Evolutionary conservation across 768 basidiomycete species (phyloP).

Genomic region (Lactifluus pinguis): DNA sequence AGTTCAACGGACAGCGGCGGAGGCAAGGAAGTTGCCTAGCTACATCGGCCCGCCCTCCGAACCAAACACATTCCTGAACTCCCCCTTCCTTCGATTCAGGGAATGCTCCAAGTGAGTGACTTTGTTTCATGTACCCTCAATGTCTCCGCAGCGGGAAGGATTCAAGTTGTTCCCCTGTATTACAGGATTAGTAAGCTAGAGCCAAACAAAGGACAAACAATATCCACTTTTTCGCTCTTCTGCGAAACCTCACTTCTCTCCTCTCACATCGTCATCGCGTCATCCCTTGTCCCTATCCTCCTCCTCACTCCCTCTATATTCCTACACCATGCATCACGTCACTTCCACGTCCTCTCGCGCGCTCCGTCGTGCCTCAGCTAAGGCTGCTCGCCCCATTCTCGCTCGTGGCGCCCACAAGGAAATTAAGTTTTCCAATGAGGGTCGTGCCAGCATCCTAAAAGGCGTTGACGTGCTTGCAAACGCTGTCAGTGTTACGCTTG

Average conservation of each 20-base stretch:
- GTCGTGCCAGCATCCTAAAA: slow-evolving; percentile 85
- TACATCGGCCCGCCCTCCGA: too few species aligned
- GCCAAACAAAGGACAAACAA: neutral
- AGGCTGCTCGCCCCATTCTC: slow-evolving; percentile 44
- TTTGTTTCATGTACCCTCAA: too few species aligned
- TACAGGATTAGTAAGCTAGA: slow-evolving; percentile 22
- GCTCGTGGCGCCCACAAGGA: slow-evolving; percentile 85
- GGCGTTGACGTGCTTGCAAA: slow-evolving; percentile 97
- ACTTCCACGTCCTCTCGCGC: slow-evolving; percentile 55
- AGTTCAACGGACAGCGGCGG: too few species aligned
- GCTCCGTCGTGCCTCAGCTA: slow-evolving; percentile 57
- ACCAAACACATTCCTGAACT: too few species aligned
- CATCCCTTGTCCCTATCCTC: slow-evolving; percentile 13
- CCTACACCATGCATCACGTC: slow-evolving; percentile 57
- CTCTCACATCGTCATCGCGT: neutral
- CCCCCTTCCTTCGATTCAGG: too few species aligned
- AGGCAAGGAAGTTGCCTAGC: too few species aligned
- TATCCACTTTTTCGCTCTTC: neutral
- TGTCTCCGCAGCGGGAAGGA: too few species aligned
- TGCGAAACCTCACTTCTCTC: too few species aligned
- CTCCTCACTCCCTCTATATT: slow-evolving; percentile 5
- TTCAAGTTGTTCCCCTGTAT: too few species aligned
- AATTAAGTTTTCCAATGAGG: slow-evolving; percentile 94
- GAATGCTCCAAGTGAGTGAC: too few species aligned
- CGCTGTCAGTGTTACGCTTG: slow-evolving; percentile 92